Conservation (phyloP, 2,329 filamentous ascomycete species). For the Plectosphaerella sp. region DNA sequence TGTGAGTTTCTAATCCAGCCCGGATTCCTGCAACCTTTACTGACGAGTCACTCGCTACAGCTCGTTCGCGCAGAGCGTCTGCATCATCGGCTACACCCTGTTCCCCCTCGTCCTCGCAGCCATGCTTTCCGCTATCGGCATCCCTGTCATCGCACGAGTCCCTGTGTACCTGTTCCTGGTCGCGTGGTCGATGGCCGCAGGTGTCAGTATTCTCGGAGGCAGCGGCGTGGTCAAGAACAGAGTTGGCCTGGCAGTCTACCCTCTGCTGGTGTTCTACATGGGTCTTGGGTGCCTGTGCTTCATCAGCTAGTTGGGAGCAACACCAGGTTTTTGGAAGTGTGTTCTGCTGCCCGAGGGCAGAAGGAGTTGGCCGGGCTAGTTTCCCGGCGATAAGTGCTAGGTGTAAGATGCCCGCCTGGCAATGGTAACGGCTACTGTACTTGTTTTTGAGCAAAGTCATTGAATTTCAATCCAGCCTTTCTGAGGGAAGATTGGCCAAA, state of each 20-base stretch:
- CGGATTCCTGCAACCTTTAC: background rate
- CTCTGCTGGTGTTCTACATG: slow-evolving; percentile 91
- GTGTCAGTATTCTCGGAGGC: slow-evolving; percentile 91
- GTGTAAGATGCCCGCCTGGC: too few relatives aligned
- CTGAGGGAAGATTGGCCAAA: too few relatives aligned
- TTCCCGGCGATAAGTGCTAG: too few relatives aligned
- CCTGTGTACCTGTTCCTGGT: slow-evolving; percentile 88
- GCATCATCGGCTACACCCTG: slow-evolving; percentile 96
- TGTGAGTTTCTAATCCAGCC: slow-evolving; percentile 56
- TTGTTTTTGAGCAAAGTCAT: too few relatives aligned
- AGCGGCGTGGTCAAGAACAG: slow-evolving; percentile 94
- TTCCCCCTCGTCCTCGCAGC: slow-evolving; percentile 95
- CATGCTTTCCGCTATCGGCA: slow-evolving; percentile 75
- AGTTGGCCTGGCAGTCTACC: slow-evolving; percentile 90
- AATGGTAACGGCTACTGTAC: too few relatives aligned
- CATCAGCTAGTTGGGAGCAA: slow-evolving; percentile 72
- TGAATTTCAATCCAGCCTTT: too few relatives aligned
- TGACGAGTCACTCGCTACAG: slow-evolving; percentile 38
- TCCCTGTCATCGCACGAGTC: slow-evolving; percentile 78
- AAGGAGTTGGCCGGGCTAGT: background rate
- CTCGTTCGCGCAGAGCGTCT: slow-evolving; percentile 95
- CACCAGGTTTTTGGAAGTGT: background rate
- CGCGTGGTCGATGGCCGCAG: slow-evolving; percentile 89
- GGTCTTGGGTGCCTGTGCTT: slow-evolving; percentile 93
- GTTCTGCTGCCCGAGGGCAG: background rate